A percentile compares a stretch with the other conserved stretches of the same genome.
Conservation (phyloP, 2,329 filamentous ascomycete genomes). For the Fusarium sp. region DNA sequence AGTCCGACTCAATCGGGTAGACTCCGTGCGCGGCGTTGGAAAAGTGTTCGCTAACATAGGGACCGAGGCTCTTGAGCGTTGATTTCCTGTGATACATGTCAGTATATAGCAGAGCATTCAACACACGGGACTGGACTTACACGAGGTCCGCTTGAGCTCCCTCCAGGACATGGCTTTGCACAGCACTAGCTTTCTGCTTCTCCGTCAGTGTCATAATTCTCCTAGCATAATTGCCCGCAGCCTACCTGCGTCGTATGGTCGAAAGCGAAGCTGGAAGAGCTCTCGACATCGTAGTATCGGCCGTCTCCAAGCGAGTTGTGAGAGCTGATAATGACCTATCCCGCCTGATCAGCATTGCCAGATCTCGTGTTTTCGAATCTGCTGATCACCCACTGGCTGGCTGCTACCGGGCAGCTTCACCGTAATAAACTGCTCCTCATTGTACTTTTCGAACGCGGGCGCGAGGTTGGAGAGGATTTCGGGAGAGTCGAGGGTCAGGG, state of each 20-base stretch:
- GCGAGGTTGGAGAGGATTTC: slow-evolving; percentile 76
- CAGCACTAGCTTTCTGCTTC: slow-evolving; percentile 79
- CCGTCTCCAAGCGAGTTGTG: slow-evolving; percentile 84
- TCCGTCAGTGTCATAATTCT: slow-evolving; percentile 24
- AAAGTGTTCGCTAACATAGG: slow-evolving; percentile 90
- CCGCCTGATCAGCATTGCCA: slow-evolving; percentile 19
- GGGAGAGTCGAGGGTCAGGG: slow-evolving; percentile 77
- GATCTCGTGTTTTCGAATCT: background rate
- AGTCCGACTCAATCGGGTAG: slow-evolving; percentile 81
- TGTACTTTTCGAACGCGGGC: slow-evolving; percentile 92
- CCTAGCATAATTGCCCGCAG: background rate
- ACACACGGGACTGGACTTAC: slow-evolving; percentile 60
- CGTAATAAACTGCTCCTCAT: slow-evolving; percentile 91
- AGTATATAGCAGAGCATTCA: background rate
- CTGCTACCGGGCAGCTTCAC: slow-evolving; percentile 90
- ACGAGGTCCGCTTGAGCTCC: slow-evolving; percentile 81
- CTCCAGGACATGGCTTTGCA: slow-evolving; percentile 83
- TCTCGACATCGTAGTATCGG: slow-evolving; percentile 91
- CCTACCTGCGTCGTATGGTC: slow-evolving; percentile 82
- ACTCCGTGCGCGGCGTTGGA: slow-evolving; percentile 82
- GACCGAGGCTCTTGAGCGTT: slow-evolving; percentile 78
- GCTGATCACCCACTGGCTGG: slow-evolving; percentile 58
- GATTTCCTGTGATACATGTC: slow-evolving; percentile 72
- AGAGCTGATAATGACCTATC: slow-evolving; percentile 82
- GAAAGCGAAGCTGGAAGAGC: slow-evolving; percentile 86